Base-by-base conservation (phyloP, 352 stramenopile genomes). In the Globisporangium solare region DNA sequence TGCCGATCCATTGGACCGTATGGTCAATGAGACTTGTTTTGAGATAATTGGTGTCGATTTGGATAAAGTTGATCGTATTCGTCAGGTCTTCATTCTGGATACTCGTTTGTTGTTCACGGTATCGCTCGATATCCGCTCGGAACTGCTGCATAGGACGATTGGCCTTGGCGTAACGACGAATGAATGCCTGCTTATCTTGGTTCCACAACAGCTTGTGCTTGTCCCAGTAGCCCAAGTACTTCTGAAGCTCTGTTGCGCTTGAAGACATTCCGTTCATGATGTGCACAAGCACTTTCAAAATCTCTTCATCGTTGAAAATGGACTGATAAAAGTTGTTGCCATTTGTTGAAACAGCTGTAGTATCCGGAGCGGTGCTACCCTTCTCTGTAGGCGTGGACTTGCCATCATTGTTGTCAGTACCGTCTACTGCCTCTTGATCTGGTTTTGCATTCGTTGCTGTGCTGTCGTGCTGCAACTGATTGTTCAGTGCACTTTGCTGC, bases 231-330 rank as follows among this genome's bases (percentile, higher is more conserved):
- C 88, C 89, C 17, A 98, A 70, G 59, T 98, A 97, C 64, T 97
- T 98, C 63, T 98, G 89, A 6, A 98, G 64, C 58, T 97, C 88
- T 6, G 91, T 97, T 3, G 89, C 88, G 55, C 84, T 97, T 0
- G 88, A 92, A 2, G 82, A 94, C 89, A 98, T 98, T 12, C 93
- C 93, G 64, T 98, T 98, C 91, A 98, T 98, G 54, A 98, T 97
- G 51, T 97, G 86, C 1, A 98, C 90, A 7, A 97, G 72, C 12
- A 98, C 85, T 61, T 97, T 98, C 3, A 98, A 67, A 39, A 97
- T 98, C 55, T 98, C 95, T 67, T 97, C 88, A 58, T 98, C 93
- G 48, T 97, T 97, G 58, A 92, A 97, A 53, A 98, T 97, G n/a
- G 84, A 93, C 51, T 97, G 82, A 60, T 96, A 97, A 52, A 97